Base-by-base conservation (phyloP, 2,329 filamentous ascomycete genomes). In the Plenodomus biglobosus region DNA sequence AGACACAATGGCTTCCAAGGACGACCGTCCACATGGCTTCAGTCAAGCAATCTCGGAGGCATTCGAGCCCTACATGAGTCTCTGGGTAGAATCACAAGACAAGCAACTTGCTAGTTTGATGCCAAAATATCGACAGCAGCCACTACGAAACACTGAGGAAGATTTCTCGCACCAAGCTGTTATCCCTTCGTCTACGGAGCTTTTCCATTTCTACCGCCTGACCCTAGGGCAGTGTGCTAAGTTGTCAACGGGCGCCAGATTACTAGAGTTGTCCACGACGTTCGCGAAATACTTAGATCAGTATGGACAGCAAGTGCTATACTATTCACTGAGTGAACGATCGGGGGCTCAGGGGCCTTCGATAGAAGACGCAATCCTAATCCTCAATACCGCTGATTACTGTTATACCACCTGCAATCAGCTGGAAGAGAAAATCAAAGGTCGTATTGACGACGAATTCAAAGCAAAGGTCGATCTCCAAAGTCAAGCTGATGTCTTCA, bases 71-170 rank as follows among this genome's bases (percentile, higher is more conserved):
- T 99, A 97, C 70, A 80, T 99, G 56, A 96, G 90, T 68, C 77
- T 99, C 3, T 99, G 94, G 94, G 91, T 99, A 1, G 92, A 97
- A 51, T 92, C 90, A 8, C 94, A 97, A 72, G 92, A 96, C 72
- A 92, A 85, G 61, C 87, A 95, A 62, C 78, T 97, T 48, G 87
- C 90, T 5, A 74, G 79, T 7, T 84, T 97, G 73, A 89, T 99
- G 55, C 91, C 91, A 0, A 90, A 85, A 68, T 97, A 97, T 73
- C 89, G 88, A 56, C 83, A 81, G 50, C 90, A 96, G 60, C 87
- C 90, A 0, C 79, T 95, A 2, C 80, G 91, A 35, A 85, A 89
- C 2, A 76, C 82, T 0, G 94, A 96, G 58, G 94, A 99, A 61
- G 94, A 99, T 46, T 97, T 97, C 70, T 89, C 90, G 36, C 80